Conservation (phyloP, 73 alveolate genomes). For the Stentor coeruleus region DNA sequence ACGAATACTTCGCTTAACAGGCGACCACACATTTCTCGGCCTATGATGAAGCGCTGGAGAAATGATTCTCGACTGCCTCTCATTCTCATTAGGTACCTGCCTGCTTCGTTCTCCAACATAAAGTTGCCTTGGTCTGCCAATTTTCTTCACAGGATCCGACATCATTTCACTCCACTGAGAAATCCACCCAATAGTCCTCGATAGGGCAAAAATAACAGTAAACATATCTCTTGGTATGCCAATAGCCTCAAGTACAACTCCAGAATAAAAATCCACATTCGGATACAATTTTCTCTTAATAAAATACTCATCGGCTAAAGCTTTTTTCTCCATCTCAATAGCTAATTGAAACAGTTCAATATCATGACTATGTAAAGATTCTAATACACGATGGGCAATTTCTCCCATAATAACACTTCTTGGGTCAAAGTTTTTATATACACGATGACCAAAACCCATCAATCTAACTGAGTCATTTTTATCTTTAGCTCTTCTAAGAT, state of each 20-base stretch:
- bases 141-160: conserved; percentile 39
- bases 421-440: conserved; percentile 86
- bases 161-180: conserved; percentile 55
- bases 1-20: too few species aligned
- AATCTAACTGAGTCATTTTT: conserved; percentile 68
- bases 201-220: conserved; percentile 40
- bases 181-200: conserved; percentile 48
- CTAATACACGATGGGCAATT: conserved; percentile 47
- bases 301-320: conserved; percentile 86
- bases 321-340: conserved; percentile 70
- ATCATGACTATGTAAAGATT: conserved; percentile 29
- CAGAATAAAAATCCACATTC: conserved; percentile 89
- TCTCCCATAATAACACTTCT: conserved; percentile 47
- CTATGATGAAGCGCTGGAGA: too few species aligned
- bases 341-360: conserved; percentile 26
- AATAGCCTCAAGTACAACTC: conserved; percentile 19
- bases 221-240: conserved; percentile 46
- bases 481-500: conserved; percentile 66
- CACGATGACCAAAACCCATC: conserved; percentile 99
- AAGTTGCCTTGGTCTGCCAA: conserved; percentile 44
- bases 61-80: too few species aligned
- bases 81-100: too few species aligned
- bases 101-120: conserved; percentile 37
- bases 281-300: conserved; percentile 87
- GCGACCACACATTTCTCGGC: too few species aligned